A percentile compares a stretch with the other conserved stretches of the same genome.
Evolutionary conservation across 164 flowering plant genomes (phyloP).

Genomic region (Piper betle): DNA sequence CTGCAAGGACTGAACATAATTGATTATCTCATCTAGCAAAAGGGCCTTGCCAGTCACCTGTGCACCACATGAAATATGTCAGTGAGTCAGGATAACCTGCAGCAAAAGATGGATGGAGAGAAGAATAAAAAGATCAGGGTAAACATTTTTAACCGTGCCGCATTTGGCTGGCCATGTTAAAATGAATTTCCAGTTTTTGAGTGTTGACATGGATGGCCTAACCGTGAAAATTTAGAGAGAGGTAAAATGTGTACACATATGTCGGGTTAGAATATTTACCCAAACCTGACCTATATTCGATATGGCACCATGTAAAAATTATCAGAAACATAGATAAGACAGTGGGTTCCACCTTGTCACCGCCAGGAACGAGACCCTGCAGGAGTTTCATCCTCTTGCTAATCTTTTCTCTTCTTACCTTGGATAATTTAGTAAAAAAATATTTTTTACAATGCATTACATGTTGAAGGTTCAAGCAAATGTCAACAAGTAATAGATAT

Average conservation of each 20-base stretch:
- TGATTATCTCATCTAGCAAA: slow-evolving; percentile 81
- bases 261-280: too few species aligned
- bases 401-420: slow-evolving; percentile 82
- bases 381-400: slow-evolving; percentile 71
- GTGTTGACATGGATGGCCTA: too few species aligned
- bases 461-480: too few species aligned
- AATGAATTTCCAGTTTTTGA: too few species aligned
- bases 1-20: slow-evolving; percentile 80
- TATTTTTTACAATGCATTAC: neutral
- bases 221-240: too few species aligned
- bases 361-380: slow-evolving; percentile 75
- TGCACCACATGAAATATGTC: slow-evolving; percentile 18
- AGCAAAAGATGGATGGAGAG: neutral
- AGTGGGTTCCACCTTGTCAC: slow-evolving; percentile 36
- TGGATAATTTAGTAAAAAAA: neutral
- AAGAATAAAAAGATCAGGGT: neutral
- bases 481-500: too few species aligned
- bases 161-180: too few species aligned
- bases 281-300: too few species aligned
- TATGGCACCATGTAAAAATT: too few species aligned
- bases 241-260: too few species aligned
- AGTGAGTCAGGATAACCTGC: slow-evolving; percentile 11
- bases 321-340: neutral
- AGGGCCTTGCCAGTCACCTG: slow-evolving; percentile 87
- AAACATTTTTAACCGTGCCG: too few species aligned